Evolutionary conservation across 1,284 basidiomycete species (phyloP).

Genomic region (Leccinum cinnamomeum): DNA sequence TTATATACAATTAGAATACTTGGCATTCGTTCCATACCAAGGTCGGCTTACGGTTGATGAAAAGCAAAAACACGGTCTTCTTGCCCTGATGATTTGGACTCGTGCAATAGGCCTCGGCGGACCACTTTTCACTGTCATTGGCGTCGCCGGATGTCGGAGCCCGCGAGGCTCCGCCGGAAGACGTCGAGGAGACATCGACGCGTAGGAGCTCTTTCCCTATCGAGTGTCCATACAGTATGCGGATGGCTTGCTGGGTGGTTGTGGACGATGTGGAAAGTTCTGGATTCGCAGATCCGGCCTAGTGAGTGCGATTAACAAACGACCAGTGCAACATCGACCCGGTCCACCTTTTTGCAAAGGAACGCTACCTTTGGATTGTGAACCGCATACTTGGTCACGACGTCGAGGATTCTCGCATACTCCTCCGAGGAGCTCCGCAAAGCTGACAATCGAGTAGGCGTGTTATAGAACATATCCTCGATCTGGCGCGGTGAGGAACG

Average conservation of each 20-base stretch:
- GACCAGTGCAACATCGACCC: not conserved
- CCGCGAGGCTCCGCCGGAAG: constrained; percentile 10
- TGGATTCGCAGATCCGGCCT: constrained; percentile 72
- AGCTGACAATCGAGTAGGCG: constrained; percentile 84
- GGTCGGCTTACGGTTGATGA: constrained; percentile 85
- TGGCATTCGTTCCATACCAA: not conserved
- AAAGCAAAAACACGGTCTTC: constrained; percentile 84
- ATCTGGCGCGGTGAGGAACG: constrained; percentile 51
- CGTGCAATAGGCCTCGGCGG: constrained; percentile 76
- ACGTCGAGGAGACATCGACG: constrained; percentile 41
- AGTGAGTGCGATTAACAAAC: constrained; percentile 1
- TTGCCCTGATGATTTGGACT: constrained; percentile 90
- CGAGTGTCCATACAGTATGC: constrained; percentile 77
- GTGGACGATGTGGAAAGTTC: constrained; percentile 83
- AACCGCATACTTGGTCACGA: constrained; percentile 92
- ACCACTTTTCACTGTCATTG: constrained; percentile 53
- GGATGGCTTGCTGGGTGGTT: constrained; percentile 73
- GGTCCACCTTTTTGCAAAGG: constrained; percentile 84
- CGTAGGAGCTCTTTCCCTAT: constrained; percentile 83
- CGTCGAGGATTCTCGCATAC: constrained; percentile 89
- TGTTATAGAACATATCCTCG: constrained; percentile 96
- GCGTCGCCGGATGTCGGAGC: constrained; percentile 27
- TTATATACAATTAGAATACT: not conserved
- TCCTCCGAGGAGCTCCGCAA: constrained; percentile 89
- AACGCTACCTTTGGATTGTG: constrained; percentile 91